Evolutionary conservation across 1,139 yeast genomes (phyloP).

Genomic region (Saccharomyces uvarum): DNA sequence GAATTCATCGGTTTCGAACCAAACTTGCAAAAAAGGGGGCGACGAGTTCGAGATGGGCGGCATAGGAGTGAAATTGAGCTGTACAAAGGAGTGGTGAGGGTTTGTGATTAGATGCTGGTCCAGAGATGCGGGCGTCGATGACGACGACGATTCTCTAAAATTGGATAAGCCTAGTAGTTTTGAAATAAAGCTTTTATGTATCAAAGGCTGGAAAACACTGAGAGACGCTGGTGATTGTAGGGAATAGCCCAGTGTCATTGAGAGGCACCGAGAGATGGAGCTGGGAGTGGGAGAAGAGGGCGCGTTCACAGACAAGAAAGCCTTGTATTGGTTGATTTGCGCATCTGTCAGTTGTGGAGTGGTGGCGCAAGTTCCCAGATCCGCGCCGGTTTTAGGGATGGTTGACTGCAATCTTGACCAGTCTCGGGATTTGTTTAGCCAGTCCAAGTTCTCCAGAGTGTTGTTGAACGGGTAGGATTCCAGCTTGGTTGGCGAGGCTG

Average conservation of each 20-base stretch:
- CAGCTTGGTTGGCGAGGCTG: background rate
- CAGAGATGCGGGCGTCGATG: background rate
- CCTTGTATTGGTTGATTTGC: background rate
- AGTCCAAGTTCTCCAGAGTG: constrained; percentile 21
- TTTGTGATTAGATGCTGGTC: constrained; percentile 5
- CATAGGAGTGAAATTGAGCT: constrained; percentile 42
- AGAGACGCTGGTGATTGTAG: background rate
- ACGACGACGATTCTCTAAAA: constrained; percentile 10
- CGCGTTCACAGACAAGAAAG: background rate
- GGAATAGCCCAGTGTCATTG: background rate
- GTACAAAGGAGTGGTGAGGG: constrained; percentile 41
- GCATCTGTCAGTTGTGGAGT: background rate
- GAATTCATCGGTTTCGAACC: constrained; percentile 43
- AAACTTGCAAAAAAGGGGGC: constrained; percentile 48
- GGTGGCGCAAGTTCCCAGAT: background rate
- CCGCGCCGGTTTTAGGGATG: background rate
- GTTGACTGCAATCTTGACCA: constrained; percentile 25
- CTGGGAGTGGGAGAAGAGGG: background rate
- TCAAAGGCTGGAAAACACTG: background rate
- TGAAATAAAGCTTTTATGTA: constrained; percentile 20
- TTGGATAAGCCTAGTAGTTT: constrained; percentile 33
- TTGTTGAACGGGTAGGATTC: constrained; percentile 19
- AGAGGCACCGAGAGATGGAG: background rate
- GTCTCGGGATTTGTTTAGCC: constrained; percentile 19
- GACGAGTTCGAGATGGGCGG: background rate